Evolutionary conservation across 2,329 filamentous ascomycete genomes (phyloP).

Genomic region (Metarhizium anisopliae): DNA sequence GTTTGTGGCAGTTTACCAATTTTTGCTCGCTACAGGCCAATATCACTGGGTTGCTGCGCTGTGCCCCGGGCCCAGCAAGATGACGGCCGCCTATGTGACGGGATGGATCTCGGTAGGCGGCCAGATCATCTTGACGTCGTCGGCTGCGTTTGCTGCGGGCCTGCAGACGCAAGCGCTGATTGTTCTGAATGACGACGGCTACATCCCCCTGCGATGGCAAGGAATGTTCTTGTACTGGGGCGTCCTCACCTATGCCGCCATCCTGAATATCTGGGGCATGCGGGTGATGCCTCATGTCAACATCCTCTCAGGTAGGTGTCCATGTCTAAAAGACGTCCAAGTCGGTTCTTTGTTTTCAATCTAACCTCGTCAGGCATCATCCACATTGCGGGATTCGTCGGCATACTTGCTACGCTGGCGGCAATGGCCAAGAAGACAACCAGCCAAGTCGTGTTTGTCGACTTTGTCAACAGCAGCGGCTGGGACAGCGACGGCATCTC

Average conservation of each 20-base stretch:
- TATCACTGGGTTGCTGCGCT: slow-evolving; percentile 37
- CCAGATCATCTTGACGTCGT: slow-evolving; percentile 35
- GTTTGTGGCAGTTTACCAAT: background rate
- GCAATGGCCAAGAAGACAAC: slow-evolving; percentile 22
- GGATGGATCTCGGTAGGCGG: slow-evolving; percentile 38
- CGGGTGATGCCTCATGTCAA: slow-evolving; percentile 28
- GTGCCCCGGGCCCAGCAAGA: slow-evolving; percentile 5
- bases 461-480: slow-evolving; percentile 22
- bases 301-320: slow-evolving; percentile 9
- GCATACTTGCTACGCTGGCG: slow-evolving; percentile 18
- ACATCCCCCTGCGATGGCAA: slow-evolving; percentile 32
- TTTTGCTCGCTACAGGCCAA: slow-evolving; percentile 22
- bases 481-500: slow-evolving; percentile 22
- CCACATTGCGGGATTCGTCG: slow-evolving; percentile 19
- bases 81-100: slow-evolving; percentile 13
- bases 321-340: background rate
- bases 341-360: slow-evolving; percentile 1
- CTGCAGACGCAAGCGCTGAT: slow-evolving; percentile 34
- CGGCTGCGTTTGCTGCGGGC: slow-evolving; percentile 36
- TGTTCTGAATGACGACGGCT: slow-evolving; percentile 30
- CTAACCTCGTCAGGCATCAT: slow-evolving; percentile 11
- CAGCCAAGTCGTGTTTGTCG: slow-evolving; percentile 20
- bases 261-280: slow-evolving; percentile 33
- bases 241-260: slow-evolving; percentile 25
- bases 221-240: slow-evolving; percentile 40